Evolutionary conservation across 371 early-diverging fungal species (phyloP).

Genomic region (Phascolomyces articulosus): DNA sequence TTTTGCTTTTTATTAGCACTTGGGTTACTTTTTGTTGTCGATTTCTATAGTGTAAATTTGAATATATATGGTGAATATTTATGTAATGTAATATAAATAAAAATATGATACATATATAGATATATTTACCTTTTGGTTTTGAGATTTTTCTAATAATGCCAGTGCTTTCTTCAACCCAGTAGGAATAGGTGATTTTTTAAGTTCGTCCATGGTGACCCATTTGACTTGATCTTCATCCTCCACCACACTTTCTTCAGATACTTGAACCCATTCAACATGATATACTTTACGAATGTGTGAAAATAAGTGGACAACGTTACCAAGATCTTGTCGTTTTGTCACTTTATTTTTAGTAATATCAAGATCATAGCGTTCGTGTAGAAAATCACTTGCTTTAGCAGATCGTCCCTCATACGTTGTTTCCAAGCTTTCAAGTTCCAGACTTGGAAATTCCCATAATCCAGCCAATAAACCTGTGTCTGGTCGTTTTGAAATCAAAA

Average conservation of each 20-base stretch:
- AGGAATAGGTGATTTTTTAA: conserved; percentile 63
- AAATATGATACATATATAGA: not conserved
- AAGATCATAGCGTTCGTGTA: conserved; percentile 30
- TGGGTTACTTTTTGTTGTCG: not conserved
- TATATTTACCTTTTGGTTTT: conserved; percentile 14
- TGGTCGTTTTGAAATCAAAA: conserved; percentile 62
- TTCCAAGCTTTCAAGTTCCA: conserved; percentile 39
- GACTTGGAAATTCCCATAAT: conserved; percentile 82
- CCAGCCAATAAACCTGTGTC: conserved; percentile 70
- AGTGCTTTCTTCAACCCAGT: conserved; percentile 71
- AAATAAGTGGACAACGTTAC: conserved; percentile 68
- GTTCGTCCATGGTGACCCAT: conserved; percentile 59
- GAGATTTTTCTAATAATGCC: conserved; percentile 52
- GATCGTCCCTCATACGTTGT: conserved; percentile 46
- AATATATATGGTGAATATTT: too few relatives aligned
- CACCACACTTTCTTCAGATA: conserved; percentile 18
- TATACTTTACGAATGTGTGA: conserved; percentile 74
- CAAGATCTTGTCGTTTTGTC: conserved; percentile 47
- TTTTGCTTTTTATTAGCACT: not conserved
- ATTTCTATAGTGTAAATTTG: not conserved
- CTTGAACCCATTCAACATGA: conserved; percentile 57
- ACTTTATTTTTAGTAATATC: conserved; percentile 20
- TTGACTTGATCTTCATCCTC: conserved; percentile 21
- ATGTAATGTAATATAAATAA: not conserved
- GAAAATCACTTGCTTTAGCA: conserved; percentile 28